Evolutionary conservation across 2,329 filamentous ascomycete species (phyloP), one percentile per base, ranked within the genome.

Genomic region (Paraphaeosphaeria sporulosa): DNA sequence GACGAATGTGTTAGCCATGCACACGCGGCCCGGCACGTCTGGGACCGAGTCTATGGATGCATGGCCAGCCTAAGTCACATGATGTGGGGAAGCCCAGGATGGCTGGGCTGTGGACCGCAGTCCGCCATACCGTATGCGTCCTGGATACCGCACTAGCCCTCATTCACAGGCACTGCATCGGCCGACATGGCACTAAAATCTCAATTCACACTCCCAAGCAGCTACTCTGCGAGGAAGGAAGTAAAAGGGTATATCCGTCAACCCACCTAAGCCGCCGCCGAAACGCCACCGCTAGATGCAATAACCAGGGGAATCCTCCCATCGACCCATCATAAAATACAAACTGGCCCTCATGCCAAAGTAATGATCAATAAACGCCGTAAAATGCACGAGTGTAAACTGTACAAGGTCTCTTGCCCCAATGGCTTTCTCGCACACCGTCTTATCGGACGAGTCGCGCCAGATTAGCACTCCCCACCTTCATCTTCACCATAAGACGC

Each of bases 401-500:
- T 10, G 42, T 13, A 44, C 42, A 44, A 32, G 4, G 30, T 8
- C 8, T 32, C 30, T 32, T 8, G 30, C 30, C 30, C 10, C 30
- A 5, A 32, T 12, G 13, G 4, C 36, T 40, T 17, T 40, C 36
- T 17, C 36, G 8, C 10, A 9, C 30, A 32, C 36, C 13, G 2
- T 15, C 36, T 12, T 23, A 44, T 7, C n/a, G 42, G 10, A 23
- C 19, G 19, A 44, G 42, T 21, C 42, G 42, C 21, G 58, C 46
- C 49, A 64, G 23, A n/a, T 56, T 57, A 15, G 36, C 52, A n/a
- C 46, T 52, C 6, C 58, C 48, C 15, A 60, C 47, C 9, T 44
- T 42, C 42, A 62, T 34, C 51, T 61, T 63, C 15, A 59, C 34
- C 40, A 63, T 15, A 19, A 62, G 36, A 25, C 55, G 57, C 40